A percentile compares a stretch with the other conserved stretches of the same genome.
phyloP scores from a whole-genome alignment of 2,329 filamentous ascomycete species.

The Neospermospora avenae region DNA sequence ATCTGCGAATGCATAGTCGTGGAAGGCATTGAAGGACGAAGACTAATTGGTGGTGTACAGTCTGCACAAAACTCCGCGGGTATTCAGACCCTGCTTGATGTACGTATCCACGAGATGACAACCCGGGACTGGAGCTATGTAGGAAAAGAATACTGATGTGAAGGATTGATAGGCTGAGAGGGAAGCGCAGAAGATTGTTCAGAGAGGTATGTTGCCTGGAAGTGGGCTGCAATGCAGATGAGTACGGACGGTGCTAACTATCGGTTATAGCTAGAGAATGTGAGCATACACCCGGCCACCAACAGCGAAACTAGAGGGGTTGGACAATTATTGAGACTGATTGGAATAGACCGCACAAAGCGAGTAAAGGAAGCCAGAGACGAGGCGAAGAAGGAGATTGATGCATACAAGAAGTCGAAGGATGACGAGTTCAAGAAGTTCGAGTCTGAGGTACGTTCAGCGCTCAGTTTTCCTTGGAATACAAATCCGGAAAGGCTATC shows the following conservation, averaged over 20 bases:
- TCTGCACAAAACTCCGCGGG: slow-evolving; percentile 97
- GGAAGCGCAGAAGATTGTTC: slow-evolving; percentile 98
- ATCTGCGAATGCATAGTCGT: neutral
- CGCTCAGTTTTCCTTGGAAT: neutral
- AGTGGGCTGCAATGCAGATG: slow-evolving; percentile 18
- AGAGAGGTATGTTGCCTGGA: slow-evolving; percentile 67
- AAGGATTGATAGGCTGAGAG: slow-evolving; percentile 73
- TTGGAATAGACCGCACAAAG: slow-evolving; percentile 77
- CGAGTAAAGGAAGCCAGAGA: slow-evolving; percentile 93
- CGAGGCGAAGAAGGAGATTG: slow-evolving; percentile 97
- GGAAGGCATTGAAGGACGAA: slow-evolving; percentile 1
- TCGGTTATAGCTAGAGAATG: slow-evolving; percentile 73
- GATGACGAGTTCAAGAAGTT: slow-evolving; percentile 95
- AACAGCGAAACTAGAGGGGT: slow-evolving; percentile 27
- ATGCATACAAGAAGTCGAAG: slow-evolving; percentile 84
- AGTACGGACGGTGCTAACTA: slow-evolving; percentile 33
- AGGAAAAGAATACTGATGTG: slow-evolving; percentile 21
- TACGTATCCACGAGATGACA: no score
- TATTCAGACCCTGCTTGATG: slow-evolving; percentile 98
- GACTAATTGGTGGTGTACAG: slow-evolving; percentile 46
- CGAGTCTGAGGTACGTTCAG: slow-evolving; percentile 60
- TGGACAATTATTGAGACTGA: slow-evolving; percentile 11
- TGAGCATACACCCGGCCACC: slow-evolving; percentile 44
- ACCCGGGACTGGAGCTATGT: neutral
- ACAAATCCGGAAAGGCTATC: neutral